These are phyloP conservation scores for Diddensiella caesifluorescens DNA, from an alignment of 805 yeast species.

Conservation along the genomic window DNA sequence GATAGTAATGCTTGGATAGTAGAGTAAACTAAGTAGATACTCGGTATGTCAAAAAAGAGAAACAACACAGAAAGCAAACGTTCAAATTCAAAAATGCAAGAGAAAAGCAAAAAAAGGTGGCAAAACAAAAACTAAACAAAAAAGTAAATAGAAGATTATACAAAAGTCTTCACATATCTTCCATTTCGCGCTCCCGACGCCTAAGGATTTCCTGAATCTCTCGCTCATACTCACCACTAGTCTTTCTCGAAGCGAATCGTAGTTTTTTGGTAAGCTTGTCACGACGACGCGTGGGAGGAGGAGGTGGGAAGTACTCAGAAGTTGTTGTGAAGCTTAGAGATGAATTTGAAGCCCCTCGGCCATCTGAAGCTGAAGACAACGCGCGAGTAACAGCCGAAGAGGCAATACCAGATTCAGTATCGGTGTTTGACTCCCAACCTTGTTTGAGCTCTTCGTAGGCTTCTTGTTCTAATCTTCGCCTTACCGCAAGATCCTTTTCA, in stretches of 20 bases:
- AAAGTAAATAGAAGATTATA: too few relatives aligned
- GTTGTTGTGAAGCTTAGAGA: not conserved
- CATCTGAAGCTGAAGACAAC: not conserved
- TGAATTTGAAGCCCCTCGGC: not conserved
- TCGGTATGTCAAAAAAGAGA: not conserved
- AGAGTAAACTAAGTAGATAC: not conserved
- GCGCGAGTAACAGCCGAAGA: not conserved
- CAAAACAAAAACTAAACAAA: too few relatives aligned
- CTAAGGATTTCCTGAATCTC: slow-evolving; percentile 34
- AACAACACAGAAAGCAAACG: slow-evolving; percentile 4
- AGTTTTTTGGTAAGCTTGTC: slow-evolving; percentile 26
- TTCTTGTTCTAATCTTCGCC: slow-evolving; percentile 64
- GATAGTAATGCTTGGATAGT: slow-evolving; percentile 5
- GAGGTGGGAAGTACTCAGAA: not conserved
- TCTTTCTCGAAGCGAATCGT: slow-evolving; percentile 24
- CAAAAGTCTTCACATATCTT: too few relatives aligned
- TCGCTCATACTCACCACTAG: slow-evolving; percentile 30
- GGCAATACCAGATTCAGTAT: slow-evolving; percentile 6
- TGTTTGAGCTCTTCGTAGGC: slow-evolving; percentile 58
- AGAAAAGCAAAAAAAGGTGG: too few relatives aligned
- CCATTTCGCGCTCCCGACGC: slow-evolving; percentile 33
- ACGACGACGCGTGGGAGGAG: slow-evolving; percentile 1
- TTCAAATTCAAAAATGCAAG: too few relatives aligned
- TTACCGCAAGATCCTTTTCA: slow-evolving; percentile 63
- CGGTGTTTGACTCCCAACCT: slow-evolving; percentile 12